These are phyloP conservation scores for Amyloporia xantha DNA, from an alignment of 768 basidiomycete species.

Conservation along the genomic window DNA sequence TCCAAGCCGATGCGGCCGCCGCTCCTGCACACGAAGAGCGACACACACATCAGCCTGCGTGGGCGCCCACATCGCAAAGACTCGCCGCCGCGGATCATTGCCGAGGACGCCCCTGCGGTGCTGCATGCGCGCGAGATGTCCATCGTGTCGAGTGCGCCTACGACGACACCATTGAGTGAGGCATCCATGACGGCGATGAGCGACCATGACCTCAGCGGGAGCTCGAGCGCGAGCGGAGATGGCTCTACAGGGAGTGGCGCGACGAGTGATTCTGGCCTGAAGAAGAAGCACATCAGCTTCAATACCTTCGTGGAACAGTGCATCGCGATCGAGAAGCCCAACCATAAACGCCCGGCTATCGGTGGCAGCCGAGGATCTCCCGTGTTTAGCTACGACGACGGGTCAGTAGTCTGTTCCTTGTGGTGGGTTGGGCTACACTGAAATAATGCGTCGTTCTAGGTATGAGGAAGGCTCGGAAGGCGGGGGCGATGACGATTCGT, in stretches of 20 bases:
- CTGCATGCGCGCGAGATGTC: too few species aligned
- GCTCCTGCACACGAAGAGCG: slow-evolving; percentile 80
- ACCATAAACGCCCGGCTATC: slow-evolving; percentile 24
- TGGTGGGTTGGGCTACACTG: slow-evolving; percentile 5
- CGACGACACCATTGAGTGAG: slow-evolving; percentile 21
- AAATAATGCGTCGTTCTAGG: slow-evolving; percentile 27
- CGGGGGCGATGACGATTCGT: slow-evolving; percentile 43
- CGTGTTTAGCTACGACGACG: slow-evolving; percentile 43
- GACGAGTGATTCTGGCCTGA: slow-evolving; percentile 22
- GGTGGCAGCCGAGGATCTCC: slow-evolving; percentile 12
- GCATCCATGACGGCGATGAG: slow-evolving; percentile 25
- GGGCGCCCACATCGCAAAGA: slow-evolving; percentile 51
- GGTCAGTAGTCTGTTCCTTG: slow-evolving; percentile 37
- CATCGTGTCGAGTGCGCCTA: not conserved
- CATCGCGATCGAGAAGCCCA: slow-evolving; percentile 82
- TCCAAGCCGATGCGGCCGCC: slow-evolving; percentile 40
- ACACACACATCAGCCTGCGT: slow-evolving; percentile 57
- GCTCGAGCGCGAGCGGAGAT: slow-evolving; percentile 22
- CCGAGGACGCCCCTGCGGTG: too few species aligned
- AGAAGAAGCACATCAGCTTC: slow-evolving; percentile 91
- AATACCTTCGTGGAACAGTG: slow-evolving; percentile 98
- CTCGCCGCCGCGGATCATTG: slow-evolving; percentile 61
- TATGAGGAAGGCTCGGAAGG: slow-evolving; percentile 69
- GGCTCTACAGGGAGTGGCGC: slow-evolving; percentile 21
- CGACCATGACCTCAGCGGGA: slow-evolving; percentile 24